Evolutionary conservation across 1,284 basidiomycete genomes (phyloP).

Genomic region (Puccinia polysora): DNA sequence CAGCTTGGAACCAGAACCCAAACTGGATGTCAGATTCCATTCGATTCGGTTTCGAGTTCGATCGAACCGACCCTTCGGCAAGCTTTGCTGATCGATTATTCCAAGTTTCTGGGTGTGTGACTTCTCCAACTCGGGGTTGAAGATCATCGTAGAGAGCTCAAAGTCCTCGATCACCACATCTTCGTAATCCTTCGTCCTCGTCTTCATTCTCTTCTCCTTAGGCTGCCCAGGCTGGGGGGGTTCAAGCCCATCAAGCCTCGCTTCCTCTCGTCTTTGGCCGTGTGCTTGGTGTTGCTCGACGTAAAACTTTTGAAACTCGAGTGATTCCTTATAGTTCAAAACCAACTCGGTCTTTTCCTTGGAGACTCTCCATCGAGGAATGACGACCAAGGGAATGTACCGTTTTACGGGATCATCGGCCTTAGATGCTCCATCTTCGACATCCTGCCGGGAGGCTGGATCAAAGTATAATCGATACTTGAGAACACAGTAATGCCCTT

Average conservation of each 20-base stretch:
- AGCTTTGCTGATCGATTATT: background rate
- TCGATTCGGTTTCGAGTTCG: background rate
- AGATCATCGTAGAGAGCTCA: background rate
- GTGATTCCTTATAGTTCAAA: background rate
- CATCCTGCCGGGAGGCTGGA: no score
- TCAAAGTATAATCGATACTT: conserved; percentile 33
- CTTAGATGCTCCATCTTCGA: background rate
- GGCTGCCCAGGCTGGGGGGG: no score
- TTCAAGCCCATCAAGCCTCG: no score
- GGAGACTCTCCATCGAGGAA: conserved; percentile 4
- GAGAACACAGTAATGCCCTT: background rate
- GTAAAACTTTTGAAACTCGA: background rate
- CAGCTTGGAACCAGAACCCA: background rate
- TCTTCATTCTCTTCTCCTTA: no score
- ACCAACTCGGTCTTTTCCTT: conserved; percentile 28
- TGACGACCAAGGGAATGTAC: background rate
- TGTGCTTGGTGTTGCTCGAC: background rate
- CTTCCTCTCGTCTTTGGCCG: background rate
- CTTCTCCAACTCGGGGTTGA: background rate
- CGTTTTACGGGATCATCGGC: background rate
- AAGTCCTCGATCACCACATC: conserved; percentile 11
- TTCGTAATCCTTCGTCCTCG: background rate
- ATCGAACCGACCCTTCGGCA: background rate
- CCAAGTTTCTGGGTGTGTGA: background rate
- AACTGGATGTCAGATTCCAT: no score